phyloP scores from a whole-genome alignment of 2,329 filamentous ascomycete genomes.

The Colletotrichum nymphaeae region DNA sequence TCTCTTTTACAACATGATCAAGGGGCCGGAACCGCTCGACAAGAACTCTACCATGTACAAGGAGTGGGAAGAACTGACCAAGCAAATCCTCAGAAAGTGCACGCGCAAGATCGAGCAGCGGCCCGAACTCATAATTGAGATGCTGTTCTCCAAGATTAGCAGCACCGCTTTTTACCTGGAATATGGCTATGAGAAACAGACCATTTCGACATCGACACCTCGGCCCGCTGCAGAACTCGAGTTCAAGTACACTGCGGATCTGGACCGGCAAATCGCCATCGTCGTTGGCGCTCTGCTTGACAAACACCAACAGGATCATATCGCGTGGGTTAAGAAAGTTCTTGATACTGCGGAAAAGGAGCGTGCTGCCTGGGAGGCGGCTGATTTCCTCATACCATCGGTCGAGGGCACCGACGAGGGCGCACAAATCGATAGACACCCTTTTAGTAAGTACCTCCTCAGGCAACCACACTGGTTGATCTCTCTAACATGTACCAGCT shows the following conservation, averaged over 20 bases:
- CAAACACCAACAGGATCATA: conserved; percentile 78
- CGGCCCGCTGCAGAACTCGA: conserved; percentile 84
- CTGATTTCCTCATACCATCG: conserved; percentile 69
- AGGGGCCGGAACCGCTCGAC: conserved; percentile 83
- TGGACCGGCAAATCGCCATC: conserved; percentile 80
- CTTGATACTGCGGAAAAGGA: conserved; percentile 77
- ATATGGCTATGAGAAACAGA: conserved; percentile 88
- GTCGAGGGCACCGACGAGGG: conserved; percentile 42
- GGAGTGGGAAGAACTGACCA: conserved; percentile 92
- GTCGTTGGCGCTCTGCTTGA: conserved; percentile 84
- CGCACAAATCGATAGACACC: conserved; percentile 43
- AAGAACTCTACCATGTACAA: conserved; percentile 74
- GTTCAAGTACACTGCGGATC: conserved; percentile 78
- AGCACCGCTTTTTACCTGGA: conserved; percentile 88
- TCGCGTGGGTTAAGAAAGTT: conserved; percentile 85
- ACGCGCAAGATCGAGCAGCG: conserved; percentile 87
- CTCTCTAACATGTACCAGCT: conserved; percentile 54
- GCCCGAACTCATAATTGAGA: conserved; percentile 87
- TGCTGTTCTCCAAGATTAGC: conserved; percentile 94
- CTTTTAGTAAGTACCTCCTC: conserved; percentile 60
- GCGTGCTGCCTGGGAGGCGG: conserved; percentile 81
- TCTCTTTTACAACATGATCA: conserved; percentile 90
- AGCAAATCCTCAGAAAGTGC: conserved; percentile 84
- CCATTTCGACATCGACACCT: conserved; percentile 68
- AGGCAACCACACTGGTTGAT: neutral